Evolutionary conservation across 2,329 filamentous ascomycete species (phyloP).

Genomic region (Chrysoporthe deuterocubensis): DNA sequence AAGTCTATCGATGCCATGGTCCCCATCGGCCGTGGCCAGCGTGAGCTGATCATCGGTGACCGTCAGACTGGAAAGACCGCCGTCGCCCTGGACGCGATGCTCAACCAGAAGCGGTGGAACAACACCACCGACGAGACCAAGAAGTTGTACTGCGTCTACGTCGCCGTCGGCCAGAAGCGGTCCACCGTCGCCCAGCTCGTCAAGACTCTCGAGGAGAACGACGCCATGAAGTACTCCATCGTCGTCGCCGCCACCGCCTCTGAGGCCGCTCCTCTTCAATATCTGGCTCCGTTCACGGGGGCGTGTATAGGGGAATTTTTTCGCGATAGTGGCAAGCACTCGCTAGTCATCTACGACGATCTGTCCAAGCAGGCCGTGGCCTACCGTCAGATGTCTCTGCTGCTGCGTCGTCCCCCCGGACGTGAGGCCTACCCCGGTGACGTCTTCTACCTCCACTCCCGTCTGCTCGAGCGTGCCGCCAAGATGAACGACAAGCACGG

Average conservation of each 20-base stretch:
- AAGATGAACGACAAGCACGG: conserved; percentile 98
- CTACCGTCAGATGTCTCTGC: conserved; percentile 91
- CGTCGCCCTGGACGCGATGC: conserved; percentile 94
- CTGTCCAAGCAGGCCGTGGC: conserved; percentile 86
- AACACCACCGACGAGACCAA: conserved; percentile 81
- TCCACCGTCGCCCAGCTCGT: conserved; percentile 99
- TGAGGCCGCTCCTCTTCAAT: conserved; percentile 93
- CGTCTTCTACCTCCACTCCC: conserved; percentile 99
- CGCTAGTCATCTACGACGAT: conserved; percentile 92
- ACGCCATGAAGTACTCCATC: conserved; percentile 97
- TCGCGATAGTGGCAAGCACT: conserved; percentile 84
- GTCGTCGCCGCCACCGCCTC: conserved; percentile 96
- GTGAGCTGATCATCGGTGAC: conserved; percentile 99
- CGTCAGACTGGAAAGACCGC: conserved; percentile 99
- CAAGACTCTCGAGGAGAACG: conserved; percentile 99
- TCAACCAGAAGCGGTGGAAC: conserved; percentile 99
- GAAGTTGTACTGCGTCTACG: conserved; percentile 99
- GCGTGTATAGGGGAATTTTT: too few species aligned
- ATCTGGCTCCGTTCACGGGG: conserved; percentile 93
- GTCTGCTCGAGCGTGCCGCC: conserved; percentile 98
- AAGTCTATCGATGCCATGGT: conserved; percentile 99
- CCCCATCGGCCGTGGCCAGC: conserved; percentile 98
- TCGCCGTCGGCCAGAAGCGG: conserved; percentile 98
- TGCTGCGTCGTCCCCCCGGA: conserved; percentile 95
- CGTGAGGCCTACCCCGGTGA: conserved; percentile 99